Conservation (phyloP, 371 early-diverging fungal genomes). For the Coemansia sp. region DNA sequence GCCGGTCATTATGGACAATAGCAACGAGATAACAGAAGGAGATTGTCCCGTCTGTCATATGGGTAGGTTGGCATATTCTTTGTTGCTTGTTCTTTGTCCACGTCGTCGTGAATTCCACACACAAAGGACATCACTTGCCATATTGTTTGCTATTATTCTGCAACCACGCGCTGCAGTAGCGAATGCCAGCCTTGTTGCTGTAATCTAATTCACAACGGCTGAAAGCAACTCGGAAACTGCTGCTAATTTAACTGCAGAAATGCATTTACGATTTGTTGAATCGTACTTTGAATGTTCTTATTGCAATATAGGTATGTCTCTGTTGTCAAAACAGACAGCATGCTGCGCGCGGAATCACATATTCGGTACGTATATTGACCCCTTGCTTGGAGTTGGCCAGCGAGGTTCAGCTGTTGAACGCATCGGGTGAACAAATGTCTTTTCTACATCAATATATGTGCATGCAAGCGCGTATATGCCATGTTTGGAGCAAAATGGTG, state of each 20-base stretch:
- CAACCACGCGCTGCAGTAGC: too few relatives aligned
- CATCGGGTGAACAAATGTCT: background rate
- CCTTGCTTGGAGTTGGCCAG: background rate
- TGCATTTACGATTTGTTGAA: too few relatives aligned
- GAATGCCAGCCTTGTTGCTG: too few relatives aligned
- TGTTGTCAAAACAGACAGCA: slow-evolving; percentile 27
- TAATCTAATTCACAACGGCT: too few relatives aligned
- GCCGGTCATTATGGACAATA: slow-evolving; percentile 11
- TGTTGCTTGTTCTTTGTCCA: background rate
- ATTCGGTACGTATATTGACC: slow-evolving; percentile 30
- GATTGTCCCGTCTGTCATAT: slow-evolving; percentile 31
- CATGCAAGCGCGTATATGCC: background rate
- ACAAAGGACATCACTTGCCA: too few relatives aligned
- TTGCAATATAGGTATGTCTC: slow-evolving; percentile 28
- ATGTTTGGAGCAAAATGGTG: background rate
- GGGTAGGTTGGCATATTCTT: slow-evolving; percentile 13
- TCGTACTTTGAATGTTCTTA: background rate
- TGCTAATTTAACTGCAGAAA: background rate
- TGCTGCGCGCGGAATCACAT: slow-evolving; percentile 30
- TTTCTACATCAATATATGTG: background rate
- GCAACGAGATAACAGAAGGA: slow-evolving; percentile 4
- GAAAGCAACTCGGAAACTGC: background rate
- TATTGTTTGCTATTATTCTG: too few relatives aligned
- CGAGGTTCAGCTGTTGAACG: background rate
- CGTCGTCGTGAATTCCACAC: background rate